Evolutionary conservation across 1,284 basidiomycete species (phyloP).

Genomic region (Tilletia caries): DNA sequence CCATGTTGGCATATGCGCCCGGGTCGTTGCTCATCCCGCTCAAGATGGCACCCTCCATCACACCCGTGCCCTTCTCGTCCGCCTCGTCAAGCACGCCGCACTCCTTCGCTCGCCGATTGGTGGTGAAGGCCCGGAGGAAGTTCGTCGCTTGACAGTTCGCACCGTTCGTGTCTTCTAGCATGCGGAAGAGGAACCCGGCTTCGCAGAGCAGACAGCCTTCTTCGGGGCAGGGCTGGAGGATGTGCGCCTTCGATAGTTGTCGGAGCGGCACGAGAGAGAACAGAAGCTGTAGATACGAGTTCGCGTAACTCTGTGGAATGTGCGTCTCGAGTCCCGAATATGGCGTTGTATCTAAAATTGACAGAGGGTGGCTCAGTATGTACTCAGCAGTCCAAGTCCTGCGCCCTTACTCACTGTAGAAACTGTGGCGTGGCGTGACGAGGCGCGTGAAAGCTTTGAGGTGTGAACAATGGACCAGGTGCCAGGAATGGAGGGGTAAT

Average conservation of each 20-base stretch:
- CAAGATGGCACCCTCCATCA: constrained; percentile 10
- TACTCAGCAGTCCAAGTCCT: background rate
- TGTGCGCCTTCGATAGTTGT: constrained; percentile 81
- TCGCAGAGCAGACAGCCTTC: constrained; percentile 94
- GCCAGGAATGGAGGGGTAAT: too few species aligned
- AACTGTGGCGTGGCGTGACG: constrained; percentile 12
- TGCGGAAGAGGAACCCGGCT: constrained; percentile 87
- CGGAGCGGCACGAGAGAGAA: constrained; percentile 79
- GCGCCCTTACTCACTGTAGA: constrained; percentile 37
- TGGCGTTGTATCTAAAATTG: constrained; percentile 58
- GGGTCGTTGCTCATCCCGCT: constrained; percentile 25
- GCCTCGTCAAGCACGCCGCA: constrained; percentile 88
- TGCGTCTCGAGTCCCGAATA: constrained; percentile 94
- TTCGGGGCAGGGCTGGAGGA: constrained; percentile 69
- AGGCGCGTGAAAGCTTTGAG: background rate
- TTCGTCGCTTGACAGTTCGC: constrained; percentile 95
- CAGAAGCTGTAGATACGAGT: constrained; percentile 82
- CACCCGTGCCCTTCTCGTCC: constrained; percentile 62
- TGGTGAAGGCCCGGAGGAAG: constrained; percentile 87
- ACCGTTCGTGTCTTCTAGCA: constrained; percentile 90
- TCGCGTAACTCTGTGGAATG: constrained; percentile 95
- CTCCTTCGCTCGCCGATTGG: constrained; percentile 69
- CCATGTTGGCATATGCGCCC: constrained; percentile 71
- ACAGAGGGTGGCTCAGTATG: constrained; percentile 79
- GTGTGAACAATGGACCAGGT: too few species aligned